These are phyloP conservation scores for Colletotrichum nymphaeae DNA, from an alignment of 2,329 filamentous ascomycete species.

Conservation along the genomic window DNA sequence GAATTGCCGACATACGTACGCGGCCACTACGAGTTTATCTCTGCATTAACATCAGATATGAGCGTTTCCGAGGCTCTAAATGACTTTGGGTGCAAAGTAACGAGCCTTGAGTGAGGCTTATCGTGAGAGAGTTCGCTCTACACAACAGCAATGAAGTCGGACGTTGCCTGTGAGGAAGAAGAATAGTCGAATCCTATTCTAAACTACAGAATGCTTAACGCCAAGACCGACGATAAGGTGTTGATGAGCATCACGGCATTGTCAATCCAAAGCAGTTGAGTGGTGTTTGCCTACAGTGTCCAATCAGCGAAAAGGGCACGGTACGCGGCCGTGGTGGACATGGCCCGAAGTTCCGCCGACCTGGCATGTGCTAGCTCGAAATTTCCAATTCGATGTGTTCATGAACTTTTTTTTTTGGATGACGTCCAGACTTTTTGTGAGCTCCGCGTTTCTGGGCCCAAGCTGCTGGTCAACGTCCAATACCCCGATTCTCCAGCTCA, in stretches of 20 bases:
- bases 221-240: too few species aligned
- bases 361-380: slow-evolving; percentile 25
- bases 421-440: slow-evolving; percentile 34
- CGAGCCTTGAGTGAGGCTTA: not conserved
- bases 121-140: too few species aligned
- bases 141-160: too few species aligned
- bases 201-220: not conserved
- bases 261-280: not conserved
- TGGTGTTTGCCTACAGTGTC: not conserved
- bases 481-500: not conserved
- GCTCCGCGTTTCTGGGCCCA: slow-evolving; percentile 10
- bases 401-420: slow-evolving; percentile 37
- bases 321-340: too few species aligned
- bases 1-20: not conserved
- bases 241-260: too few species aligned
- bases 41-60: not conserved
- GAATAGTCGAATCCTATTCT: not conserved
- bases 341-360: slow-evolving; percentile 35
- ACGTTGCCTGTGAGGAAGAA: not conserved
- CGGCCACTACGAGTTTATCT: not conserved
- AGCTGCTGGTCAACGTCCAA: slow-evolving; percentile 12
- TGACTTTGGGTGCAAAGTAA: not conserved
- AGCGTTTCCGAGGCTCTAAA: not conserved
- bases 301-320: too few species aligned
- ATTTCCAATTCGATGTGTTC: slow-evolving; percentile 36